Percentiles rank a stretch among this genome's conserved stretches.
These are phyloP conservation scores for Coniferiporia weirii DNA, from an alignment of 1,284 basidiomycete genomes.

Conservation along the genomic window DNA sequence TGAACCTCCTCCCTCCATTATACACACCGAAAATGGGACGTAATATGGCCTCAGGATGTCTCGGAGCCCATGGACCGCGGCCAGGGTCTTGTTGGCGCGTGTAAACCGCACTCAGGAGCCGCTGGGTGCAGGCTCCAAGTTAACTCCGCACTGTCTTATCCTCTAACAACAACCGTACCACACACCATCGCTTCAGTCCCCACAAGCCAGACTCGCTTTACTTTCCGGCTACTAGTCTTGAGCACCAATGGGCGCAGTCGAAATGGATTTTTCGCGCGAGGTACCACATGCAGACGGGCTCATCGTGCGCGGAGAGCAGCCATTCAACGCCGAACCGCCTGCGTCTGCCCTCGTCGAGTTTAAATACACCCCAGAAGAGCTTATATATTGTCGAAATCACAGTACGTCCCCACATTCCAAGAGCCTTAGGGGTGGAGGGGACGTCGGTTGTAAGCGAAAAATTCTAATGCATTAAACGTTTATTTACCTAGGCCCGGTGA, in stretches of 20 bases:
- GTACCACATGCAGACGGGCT: conserved; percentile 41
- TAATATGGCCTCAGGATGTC: no score
- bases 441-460: not conserved
- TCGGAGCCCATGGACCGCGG: no score
- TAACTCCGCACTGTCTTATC: no score
- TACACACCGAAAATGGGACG: no score
- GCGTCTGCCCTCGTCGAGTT: conserved; percentile 48
- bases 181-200: not conserved
- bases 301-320: conserved; percentile 39
- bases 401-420: conserved; percentile 24
- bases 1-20: no score
- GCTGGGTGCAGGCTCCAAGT: no score
- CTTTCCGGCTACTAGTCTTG: not conserved
- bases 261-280: conserved; percentile 36
- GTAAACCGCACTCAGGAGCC: no score
- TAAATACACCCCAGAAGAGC: conserved; percentile 48
- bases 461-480: no score
- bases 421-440: no score
- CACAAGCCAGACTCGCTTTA: not conserved
- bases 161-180: no score
- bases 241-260: not conserved
- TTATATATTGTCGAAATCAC: conserved; percentile 59
- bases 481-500: conserved; percentile 33
- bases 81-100: no score
- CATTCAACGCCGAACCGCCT: conserved; percentile 56